phyloP scores from a whole-genome alignment of 2,329 filamentous ascomycete species.

The Didymella pinodella region DNA sequence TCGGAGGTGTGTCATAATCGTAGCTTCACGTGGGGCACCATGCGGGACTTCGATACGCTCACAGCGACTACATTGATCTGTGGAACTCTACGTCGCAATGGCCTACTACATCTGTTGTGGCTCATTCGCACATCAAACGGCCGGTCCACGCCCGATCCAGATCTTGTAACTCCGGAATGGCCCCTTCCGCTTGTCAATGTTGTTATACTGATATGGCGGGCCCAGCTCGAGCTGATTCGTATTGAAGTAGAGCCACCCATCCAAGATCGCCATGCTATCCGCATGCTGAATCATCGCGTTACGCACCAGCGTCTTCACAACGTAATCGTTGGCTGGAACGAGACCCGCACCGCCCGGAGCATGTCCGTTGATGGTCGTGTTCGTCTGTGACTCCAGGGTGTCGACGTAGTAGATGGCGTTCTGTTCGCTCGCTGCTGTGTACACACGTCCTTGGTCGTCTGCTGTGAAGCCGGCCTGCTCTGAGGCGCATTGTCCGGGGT shows the following conservation, averaged over 20 bases:
- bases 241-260: slow-evolving; percentile 55
- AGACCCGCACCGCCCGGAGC: slow-evolving; percentile 44
- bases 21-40: neutral
- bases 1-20: neutral
- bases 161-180: slow-evolving; percentile 50
- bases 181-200: slow-evolving; percentile 48
- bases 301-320: slow-evolving; percentile 52
- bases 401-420: slow-evolving; percentile 57
- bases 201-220: slow-evolving; percentile 51
- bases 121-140: slow-evolving; percentile 26
- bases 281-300: slow-evolving; percentile 55
- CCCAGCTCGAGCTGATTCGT: slow-evolving; percentile 53
- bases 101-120: neutral
- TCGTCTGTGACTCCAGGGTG: slow-evolving; percentile 46
- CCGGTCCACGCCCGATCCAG: slow-evolving; percentile 50
- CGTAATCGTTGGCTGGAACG: slow-evolving; percentile 48
- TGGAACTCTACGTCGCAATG: neutral
- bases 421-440: slow-evolving; percentile 54
- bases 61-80: neutral
- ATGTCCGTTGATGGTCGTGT: slow-evolving; percentile 48
- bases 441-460: slow-evolving; percentile 53
- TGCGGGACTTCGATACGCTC: neutral
- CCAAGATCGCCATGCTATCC: slow-evolving; percentile 52
- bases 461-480: slow-evolving; percentile 56
- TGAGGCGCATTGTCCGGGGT: slow-evolving; percentile 51